Base-by-base conservation (phyloP, 768 basidiomycete genomes). In the Paxillus rubicundulus region DNA sequence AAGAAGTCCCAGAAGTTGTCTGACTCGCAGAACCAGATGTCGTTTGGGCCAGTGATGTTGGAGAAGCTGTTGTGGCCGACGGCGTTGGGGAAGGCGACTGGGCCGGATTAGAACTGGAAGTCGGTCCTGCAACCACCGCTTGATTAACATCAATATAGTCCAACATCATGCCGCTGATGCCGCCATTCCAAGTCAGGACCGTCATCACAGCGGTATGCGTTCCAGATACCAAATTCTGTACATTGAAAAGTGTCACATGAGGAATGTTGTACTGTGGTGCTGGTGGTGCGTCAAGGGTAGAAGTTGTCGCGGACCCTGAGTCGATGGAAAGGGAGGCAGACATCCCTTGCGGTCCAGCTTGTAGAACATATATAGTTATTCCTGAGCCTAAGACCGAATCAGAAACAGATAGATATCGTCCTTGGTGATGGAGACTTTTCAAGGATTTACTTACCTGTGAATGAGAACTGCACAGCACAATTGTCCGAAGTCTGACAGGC, bases 351-450 rank as follows among this genome's bases (percentile, higher is more conserved):
- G 61, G 54, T 17, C 65, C 65, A 16, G 61, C 65, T 58, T 51
- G 66, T 20, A 66, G 42, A 20, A 67, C 61, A 48, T 68, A 68
- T n/a, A 67, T 53, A 1, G 63, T 66, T 41, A 63, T 41, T n/a
- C 65, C 65, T 9, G 65, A 68, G 2, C 63, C 66, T 67, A 17
- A 21, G 20, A 14, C 38, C 8, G 46, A 13, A 9, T 34, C 36
- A 24, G 7, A 1, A 44, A 24, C 24, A 39, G 9, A 27, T 36
- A 12, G 7, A 3, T 20, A 34, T 20, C 33, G 6, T 18, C 7
- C n/a, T 6, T 24, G 24, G 4, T 24, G 24, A 24, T 12, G 3
- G 14, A 24, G 32, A 34, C 36, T 20, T 38, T 17, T 9, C 1
- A 4, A 14, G 12, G 5, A 27, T 3, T 24, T 24, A n/a, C 52